Conservation (phyloP, 176 grass and related monocot species). For the Oryza nivara region DNA sequence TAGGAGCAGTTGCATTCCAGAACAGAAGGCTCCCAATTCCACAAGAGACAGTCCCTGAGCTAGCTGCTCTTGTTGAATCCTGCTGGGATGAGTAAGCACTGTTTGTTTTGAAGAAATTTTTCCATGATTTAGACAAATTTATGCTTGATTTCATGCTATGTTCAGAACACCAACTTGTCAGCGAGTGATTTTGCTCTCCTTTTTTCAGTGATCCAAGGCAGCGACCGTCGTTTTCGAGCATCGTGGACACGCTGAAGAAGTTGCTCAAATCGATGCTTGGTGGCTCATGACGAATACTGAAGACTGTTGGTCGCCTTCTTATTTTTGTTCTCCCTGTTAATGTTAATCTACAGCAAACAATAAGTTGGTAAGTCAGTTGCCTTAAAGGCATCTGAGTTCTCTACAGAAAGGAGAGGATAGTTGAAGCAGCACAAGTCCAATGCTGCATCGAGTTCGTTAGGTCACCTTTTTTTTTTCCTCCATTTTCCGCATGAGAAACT, state of each 20-base stretch:
- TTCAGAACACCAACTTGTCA: neutral
- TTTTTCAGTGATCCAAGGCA: conserved; percentile 79
- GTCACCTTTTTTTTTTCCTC: neutral
- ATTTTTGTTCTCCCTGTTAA: neutral
- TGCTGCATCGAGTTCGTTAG: conserved; percentile 26
- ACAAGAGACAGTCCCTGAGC: conserved; percentile 47
- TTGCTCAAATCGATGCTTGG: conserved; percentile 55
- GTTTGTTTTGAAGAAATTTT: neutral
- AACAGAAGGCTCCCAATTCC: conserved; percentile 83
- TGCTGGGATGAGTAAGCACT: conserved; percentile 90
- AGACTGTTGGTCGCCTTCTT: neutral
- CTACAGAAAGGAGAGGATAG: conserved; percentile 13
- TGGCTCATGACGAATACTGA: conserved; percentile 45
- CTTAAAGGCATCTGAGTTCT: conserved; percentile 5
- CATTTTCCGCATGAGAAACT: neutral
- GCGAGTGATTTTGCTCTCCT: neutral
- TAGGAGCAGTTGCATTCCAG: conserved; percentile 94
- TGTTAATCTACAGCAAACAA: conserved; percentile 26
- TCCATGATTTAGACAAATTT: neutral
- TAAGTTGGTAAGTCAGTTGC: neutral
- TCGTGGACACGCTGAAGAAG: conserved; percentile 83
- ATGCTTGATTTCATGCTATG: neutral
- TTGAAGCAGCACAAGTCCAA: conserved; percentile 36
- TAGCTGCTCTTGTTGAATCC: conserved; percentile 83
- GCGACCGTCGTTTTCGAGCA: conserved; percentile 84